Percentiles rank a stretch among this genome's conserved stretches.
phyloP scores from a whole-genome alignment of 305 asterid genomes.

The Solanum aculeatissimum region DNA sequence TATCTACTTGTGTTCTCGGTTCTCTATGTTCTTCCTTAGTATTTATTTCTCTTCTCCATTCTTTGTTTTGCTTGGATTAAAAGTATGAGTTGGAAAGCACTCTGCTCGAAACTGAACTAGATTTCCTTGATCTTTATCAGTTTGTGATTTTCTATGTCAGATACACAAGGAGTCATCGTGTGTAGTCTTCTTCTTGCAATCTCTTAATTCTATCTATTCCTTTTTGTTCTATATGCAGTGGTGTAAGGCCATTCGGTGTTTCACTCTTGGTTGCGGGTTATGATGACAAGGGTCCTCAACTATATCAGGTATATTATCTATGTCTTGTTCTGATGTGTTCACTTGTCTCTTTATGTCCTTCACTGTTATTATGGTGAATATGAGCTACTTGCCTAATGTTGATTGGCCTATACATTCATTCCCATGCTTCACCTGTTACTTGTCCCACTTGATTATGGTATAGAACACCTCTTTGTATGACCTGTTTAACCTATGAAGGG shows the following conservation, averaged over 20 bases:
- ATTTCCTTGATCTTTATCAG: background rate
- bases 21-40: background rate
- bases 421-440: background rate
- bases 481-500: background rate
- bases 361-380: background rate
- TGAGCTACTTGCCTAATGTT: background rate
- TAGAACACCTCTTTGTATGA: background rate
- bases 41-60: background rate
- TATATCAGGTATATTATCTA: constrained; percentile 60
- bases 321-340: background rate
- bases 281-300: constrained; percentile 99
- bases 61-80: background rate
- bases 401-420: background rate
- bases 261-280: constrained; percentile 91
- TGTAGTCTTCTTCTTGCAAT: background rate
- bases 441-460: background rate
- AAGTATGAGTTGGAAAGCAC: background rate
- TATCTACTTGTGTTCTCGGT: background rate
- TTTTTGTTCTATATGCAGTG: constrained; percentile 30
- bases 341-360: background rate
- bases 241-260: constrained; percentile 98
- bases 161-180: background rate
- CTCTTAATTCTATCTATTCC: background rate
- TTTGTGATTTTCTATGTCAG: background rate
- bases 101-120: background rate